These are phyloP conservation scores for Rhazya stricta DNA, from an alignment of 257 asterid species.

Conservation along the genomic window DNA sequence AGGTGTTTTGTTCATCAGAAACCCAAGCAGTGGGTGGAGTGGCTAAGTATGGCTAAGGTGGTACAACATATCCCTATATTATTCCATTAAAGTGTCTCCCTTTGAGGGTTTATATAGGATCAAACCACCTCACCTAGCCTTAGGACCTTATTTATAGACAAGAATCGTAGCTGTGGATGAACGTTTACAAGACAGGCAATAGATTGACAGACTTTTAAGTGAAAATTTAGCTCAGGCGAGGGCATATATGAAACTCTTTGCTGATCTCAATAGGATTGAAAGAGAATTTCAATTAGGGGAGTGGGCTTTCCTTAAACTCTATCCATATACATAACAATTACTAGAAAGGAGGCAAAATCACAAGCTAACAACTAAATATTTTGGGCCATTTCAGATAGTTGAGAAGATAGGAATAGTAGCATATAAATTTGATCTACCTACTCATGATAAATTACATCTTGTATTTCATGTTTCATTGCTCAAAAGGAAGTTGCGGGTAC, in stretches of 20 bases:
- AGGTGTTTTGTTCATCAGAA: not conserved
- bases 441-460: too few species aligned
- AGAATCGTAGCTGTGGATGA: not conserved
- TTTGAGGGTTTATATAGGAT: slow-evolving; percentile 16
- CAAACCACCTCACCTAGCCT: not conserved
- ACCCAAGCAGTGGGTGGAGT: not conserved
- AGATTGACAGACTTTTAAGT: not conserved
- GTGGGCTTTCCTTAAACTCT: too few species aligned
- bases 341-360: too few species aligned
- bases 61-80: slow-evolving; percentile 12
- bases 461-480: too few species aligned
- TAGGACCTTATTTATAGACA: not conserved
- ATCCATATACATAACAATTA: too few species aligned
- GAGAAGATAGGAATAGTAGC: too few species aligned
- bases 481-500: too few species aligned
- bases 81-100: not conserved
- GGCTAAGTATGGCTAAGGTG: not conserved
- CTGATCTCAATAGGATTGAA: not conserved
- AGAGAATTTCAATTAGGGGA: not conserved
- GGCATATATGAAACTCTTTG: not conserved
- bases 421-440: too few species aligned
- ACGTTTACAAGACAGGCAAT: not conserved
- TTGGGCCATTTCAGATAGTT: too few species aligned
- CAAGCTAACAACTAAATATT: too few species aligned
- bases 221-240: not conserved